These are phyloP conservation scores for Torrubiellomyces zombiae DNA, from an alignment of 2,329 filamentous ascomycete species.

Conservation along the genomic window DNA sequence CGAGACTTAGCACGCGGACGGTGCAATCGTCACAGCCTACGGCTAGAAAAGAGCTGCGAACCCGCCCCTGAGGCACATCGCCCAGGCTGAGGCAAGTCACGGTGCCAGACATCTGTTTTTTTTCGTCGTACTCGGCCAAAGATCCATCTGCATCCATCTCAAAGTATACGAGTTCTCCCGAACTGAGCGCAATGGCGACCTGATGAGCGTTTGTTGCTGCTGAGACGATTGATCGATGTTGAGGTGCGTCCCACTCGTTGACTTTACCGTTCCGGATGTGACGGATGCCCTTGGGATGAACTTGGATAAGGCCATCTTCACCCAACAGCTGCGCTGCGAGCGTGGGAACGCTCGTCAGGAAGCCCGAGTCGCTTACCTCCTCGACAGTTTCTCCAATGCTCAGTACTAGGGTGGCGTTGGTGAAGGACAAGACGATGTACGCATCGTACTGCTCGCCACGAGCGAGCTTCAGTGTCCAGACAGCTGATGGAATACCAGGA, in stretches of 20 bases:
- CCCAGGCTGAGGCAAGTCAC: conserved; percentile 91
- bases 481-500: conserved; percentile 72
- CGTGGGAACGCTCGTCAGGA: conserved; percentile 75
- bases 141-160: conserved; percentile 90
- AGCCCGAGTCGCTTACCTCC: conserved; percentile 85
- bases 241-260: conserved; percentile 86
- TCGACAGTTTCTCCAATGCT: conserved; percentile 96
- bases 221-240: conserved; percentile 88
- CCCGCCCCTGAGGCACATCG: conserved; percentile 75
- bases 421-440: conserved; percentile 89
- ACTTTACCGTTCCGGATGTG: conserved; percentile 67
- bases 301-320: conserved; percentile 81
- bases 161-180: conserved; percentile 94
- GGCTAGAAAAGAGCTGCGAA: conserved; percentile 82
- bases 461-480: conserved; percentile 88
- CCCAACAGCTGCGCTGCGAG: conserved; percentile 88
- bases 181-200: conserved; percentile 84
- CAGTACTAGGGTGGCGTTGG: conserved; percentile 76
- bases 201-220: conserved; percentile 88
- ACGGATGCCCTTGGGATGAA: conserved; percentile 90
- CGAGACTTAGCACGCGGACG: conserved; percentile 78
- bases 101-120: conserved; percentile 86
- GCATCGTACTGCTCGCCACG: conserved; percentile 73
- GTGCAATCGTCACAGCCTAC: conserved; percentile 96
- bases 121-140: conserved; percentile 85